Conservation (phyloP, 495 filamentous ascomycete genomes). For the Penicillium coffeae region DNA sequence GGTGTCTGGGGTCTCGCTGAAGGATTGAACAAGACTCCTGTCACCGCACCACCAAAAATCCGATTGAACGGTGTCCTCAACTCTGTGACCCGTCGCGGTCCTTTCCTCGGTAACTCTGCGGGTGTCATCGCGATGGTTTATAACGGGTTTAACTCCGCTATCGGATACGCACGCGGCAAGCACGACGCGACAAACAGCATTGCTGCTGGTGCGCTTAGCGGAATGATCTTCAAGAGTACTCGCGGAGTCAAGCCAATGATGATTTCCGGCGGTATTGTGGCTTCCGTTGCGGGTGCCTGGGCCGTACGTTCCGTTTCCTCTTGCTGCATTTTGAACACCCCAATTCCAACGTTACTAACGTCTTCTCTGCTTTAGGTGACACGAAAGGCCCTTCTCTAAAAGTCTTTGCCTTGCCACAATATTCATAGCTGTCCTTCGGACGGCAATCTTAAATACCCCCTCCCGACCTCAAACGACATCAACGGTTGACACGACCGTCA, state of each 20-base stretch:
- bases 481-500: slow-evolving; percentile 23
- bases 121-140: slow-evolving; percentile 94
- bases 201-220: slow-evolving; percentile 76
- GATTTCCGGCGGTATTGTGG: slow-evolving; percentile 87
- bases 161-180: slow-evolving; percentile 81
- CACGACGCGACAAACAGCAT: slow-evolving; percentile 90
- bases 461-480: slow-evolving; percentile 28
- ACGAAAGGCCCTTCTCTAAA: slow-evolving; percentile 54
- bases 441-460: slow-evolving; percentile 25
- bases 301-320: slow-evolving; percentile 56
- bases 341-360: slow-evolving; percentile 25
- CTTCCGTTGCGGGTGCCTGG: slow-evolving; percentile 79
- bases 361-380: slow-evolving; percentile 43
- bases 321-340: too few species aligned
- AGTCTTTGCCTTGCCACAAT: slow-evolving; percentile 10
- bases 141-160: slow-evolving; percentile 87
- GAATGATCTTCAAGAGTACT: slow-evolving; percentile 94
- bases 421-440: slow-evolving; percentile 15
- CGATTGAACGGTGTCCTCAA: slow-evolving; percentile 91
- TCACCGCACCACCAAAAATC: slow-evolving; percentile 78
- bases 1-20: slow-evolving; percentile 90
- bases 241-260: slow-evolving; percentile 84
- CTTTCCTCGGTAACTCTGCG: slow-evolving; percentile 94
- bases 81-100: slow-evolving; percentile 83
- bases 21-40: slow-evolving; percentile 69